phyloP scores from a whole-genome alignment of 2,329 filamentous ascomycete genomes.

The Aspergillus aculeatinus region DNA sequence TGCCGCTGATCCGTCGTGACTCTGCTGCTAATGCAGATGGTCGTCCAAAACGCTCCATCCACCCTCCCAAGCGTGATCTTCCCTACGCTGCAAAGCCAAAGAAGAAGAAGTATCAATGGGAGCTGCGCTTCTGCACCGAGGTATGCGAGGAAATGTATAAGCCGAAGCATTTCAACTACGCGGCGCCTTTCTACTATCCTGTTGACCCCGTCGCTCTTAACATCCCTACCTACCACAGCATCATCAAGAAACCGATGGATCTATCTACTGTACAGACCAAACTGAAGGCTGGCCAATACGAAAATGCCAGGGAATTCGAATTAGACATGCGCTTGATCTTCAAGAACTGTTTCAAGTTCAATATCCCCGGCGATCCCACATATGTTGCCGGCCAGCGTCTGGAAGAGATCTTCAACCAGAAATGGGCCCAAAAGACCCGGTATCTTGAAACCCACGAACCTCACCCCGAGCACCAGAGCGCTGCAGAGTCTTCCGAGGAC shows the following conservation, averaged over 20 bases:
- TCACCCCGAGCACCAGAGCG: constrained; percentile 63
- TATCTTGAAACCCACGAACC: constrained; percentile 77
- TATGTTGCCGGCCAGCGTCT: constrained; percentile 69
- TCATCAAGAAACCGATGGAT: constrained; percentile 98
- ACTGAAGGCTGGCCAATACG: constrained; percentile 74
- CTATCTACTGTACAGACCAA: constrained; percentile 77
- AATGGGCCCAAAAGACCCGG: constrained; percentile 75
- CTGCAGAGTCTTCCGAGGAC: constrained; percentile 62
- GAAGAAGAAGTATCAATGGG: constrained; percentile 83
- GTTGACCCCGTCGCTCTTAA: constrained; percentile 93
- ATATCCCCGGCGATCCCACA: constrained; percentile 73
- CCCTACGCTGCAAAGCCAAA: constrained; percentile 85
- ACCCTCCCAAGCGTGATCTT: constrained; percentile 90
- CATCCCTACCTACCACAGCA: constrained; percentile 87
- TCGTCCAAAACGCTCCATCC: constrained; percentile 88
- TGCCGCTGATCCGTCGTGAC: constrained; percentile 81
- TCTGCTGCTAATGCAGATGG: constrained; percentile 75
- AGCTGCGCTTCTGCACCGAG: constrained; percentile 86
- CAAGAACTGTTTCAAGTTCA: constrained; percentile 89
- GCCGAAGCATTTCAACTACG: constrained; percentile 65
- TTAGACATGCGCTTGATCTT: constrained; percentile 80
- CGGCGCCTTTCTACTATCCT: constrained; percentile 73
- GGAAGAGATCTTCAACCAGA: constrained; percentile 69
- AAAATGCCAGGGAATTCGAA: constrained; percentile 80
- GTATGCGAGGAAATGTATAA: constrained; percentile 76